These are phyloP conservation scores for Arachis stenosperma DNA, from an alignment of 306 rosid species.

Conservation along the genomic window DNA sequence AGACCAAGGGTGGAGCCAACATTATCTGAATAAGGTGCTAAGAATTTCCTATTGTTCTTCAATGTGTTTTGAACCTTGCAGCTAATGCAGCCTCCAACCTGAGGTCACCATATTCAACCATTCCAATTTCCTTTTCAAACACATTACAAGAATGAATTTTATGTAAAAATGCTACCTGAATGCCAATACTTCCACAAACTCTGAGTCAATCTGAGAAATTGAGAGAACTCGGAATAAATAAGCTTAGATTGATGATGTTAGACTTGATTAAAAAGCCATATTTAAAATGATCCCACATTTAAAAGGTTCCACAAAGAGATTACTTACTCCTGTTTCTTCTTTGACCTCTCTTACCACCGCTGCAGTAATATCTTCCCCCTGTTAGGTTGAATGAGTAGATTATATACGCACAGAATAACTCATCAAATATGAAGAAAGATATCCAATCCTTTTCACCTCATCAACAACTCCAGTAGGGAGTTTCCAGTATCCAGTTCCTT, in stretches of 20 bases:
- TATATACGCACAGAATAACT: constrained; percentile 13
- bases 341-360: constrained; percentile 86
- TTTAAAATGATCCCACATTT: constrained; percentile 19
- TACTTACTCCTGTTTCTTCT: constrained; percentile 94
- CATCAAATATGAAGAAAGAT: constrained; percentile 22
- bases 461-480: constrained; percentile 87
- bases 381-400: constrained; percentile 37
- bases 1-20: constrained; percentile 6
- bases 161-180: constrained; percentile 61
- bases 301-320: constrained; percentile 13
- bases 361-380: constrained; percentile 86
- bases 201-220: constrained; percentile 73
- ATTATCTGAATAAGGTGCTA: not conserved
- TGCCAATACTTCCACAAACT: constrained; percentile 80
- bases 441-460: constrained; percentile 52
- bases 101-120: constrained; percentile 22
- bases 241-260: constrained; percentile 20
- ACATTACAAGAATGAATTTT: constrained; percentile 13
- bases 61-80: constrained; percentile 10
- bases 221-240: constrained; percentile 36
- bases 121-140: not conserved
- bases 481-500: constrained; percentile 76
- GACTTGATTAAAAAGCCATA: constrained; percentile 14
- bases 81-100: not conserved
- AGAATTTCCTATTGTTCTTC: not conserved